Evolutionary conservation across 192 early-diverging fungal genomes (phyloP).

Genomic region (Neocallimastix lanati): DNA sequence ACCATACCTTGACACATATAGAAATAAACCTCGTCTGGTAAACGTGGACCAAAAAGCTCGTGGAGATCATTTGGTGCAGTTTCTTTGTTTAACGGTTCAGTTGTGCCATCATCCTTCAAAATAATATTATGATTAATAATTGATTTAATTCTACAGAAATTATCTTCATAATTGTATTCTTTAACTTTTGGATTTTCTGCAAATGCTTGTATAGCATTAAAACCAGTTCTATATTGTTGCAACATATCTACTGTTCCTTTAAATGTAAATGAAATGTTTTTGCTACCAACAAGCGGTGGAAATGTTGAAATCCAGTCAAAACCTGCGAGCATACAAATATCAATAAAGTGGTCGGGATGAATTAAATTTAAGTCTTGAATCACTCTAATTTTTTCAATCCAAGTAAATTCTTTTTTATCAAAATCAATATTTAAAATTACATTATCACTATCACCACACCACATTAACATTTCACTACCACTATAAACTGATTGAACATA

Average conservation of each 20-base stretch:
- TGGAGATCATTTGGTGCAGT: constrained; percentile 59
- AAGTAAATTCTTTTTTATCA: constrained; percentile 38
- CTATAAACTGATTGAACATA: constrained; percentile 48
- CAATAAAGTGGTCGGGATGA: constrained; percentile 47
- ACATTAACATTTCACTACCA: constrained; percentile 56
- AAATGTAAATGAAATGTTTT: constrained; percentile 43
- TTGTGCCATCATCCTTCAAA: constrained; percentile 45
- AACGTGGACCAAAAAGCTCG: constrained; percentile 59
- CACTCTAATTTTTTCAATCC: constrained; percentile 41
- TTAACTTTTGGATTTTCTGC: constrained; percentile 29
- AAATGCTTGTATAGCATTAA: constrained; percentile 45
- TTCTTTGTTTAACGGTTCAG: constrained; percentile 40
- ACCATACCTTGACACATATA: constrained; percentile 46
- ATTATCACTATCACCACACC: constrained; percentile 36
- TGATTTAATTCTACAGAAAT: constrained; percentile 49
- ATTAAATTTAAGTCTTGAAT: constrained; percentile 34
- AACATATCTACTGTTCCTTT: constrained; percentile 41
- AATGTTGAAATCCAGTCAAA: constrained; percentile 56
- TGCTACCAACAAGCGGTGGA: constrained; percentile 30
- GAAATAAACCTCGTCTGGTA: constrained; percentile 51
- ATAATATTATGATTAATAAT: constrained; percentile 52
- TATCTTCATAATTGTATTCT: constrained; percentile 47
- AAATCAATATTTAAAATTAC: constrained; percentile 48
- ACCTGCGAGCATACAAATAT: constrained; percentile 63
- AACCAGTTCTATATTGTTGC: constrained; percentile 49